phyloP scores from a whole-genome alignment of 2,329 filamentous ascomycete genomes.

The Fusarium nisikadoi region DNA sequence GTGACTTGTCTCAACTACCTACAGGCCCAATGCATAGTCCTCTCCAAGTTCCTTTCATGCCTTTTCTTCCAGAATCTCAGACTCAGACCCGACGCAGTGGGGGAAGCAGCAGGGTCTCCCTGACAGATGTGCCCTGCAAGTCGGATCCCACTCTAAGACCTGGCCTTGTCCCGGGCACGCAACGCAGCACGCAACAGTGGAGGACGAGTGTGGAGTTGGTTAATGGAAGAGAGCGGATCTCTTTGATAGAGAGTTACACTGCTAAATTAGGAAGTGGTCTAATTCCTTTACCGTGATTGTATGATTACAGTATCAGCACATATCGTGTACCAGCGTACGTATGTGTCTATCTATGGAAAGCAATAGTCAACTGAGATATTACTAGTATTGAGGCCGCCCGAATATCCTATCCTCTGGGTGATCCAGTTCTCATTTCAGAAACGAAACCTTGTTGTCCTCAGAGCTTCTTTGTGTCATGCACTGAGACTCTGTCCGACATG shows the following conservation, averaged over 20 bases:
- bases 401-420: not conserved
- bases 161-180: slow-evolving; percentile 20
- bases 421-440: not conserved
- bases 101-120: not conserved
- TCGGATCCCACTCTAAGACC: slow-evolving; percentile 1
- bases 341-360: not conserved
- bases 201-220: slow-evolving; percentile 14
- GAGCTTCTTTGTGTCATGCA: not conserved
- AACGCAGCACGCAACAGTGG: slow-evolving; percentile 32
- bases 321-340: not conserved
- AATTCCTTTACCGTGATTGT: not conserved
- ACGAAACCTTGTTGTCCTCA: not conserved
- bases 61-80: not conserved
- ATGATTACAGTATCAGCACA: not conserved
- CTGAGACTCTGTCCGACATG: slow-evolving; percentile 2
- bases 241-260: slow-evolving; percentile 3
- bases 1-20: not conserved
- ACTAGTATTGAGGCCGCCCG: not conserved
- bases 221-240: slow-evolving; percentile 16
- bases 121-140: slow-evolving; percentile 15
- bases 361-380: slow-evolving; percentile 13
- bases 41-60: not conserved
- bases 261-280: slow-evolving; percentile 7
- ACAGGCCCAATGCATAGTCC: not conserved
- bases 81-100: slow-evolving; percentile 13